Percentiles rank a stretch among this genome's conserved stretches.
Evolutionary conservation across 1,284 basidiomycete species (phyloP).

Genomic region (Termitomyces sp.): DNA sequence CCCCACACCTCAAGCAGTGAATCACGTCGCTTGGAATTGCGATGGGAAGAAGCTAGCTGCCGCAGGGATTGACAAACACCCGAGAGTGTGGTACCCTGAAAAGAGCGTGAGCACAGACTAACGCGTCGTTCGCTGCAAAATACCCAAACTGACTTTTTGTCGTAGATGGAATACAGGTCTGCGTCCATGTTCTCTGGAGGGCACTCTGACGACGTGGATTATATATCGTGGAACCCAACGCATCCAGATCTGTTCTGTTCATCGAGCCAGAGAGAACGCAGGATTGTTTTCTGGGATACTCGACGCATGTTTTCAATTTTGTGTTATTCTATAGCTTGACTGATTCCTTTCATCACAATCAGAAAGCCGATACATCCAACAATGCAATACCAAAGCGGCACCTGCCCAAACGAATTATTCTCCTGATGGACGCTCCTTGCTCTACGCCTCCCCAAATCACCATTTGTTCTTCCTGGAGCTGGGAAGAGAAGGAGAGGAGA

Average conservation of each 20-base stretch:
- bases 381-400: conserved; percentile 47
- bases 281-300: conserved; percentile 79
- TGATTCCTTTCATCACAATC: background rate
- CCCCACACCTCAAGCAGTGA: conserved; percentile 58
- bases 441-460: conserved; percentile 57
- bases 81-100: conserved; percentile 70
- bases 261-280: conserved; percentile 66
- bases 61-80: conserved; percentile 72
- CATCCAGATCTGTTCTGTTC: conserved; percentile 77
- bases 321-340: background rate
- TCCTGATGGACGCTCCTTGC: conserved; percentile 60
- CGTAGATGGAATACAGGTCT: conserved; percentile 63
- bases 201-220: conserved; percentile 70
- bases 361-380: conserved; percentile 68
- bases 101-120: conserved; percentile 51
- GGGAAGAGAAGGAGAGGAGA: conserved; percentile 48
- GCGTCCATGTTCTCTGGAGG: conserved; percentile 61
- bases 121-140: background rate
- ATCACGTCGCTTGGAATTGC: conserved; percentile 75
- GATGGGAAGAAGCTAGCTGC: conserved; percentile 74
- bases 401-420: conserved; percentile 65
- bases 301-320: conserved; percentile 47
- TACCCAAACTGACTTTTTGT: background rate
- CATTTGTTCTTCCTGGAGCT: conserved; percentile 55
- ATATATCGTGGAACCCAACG: conserved; percentile 75